A percentile compares a stretch with the other conserved stretches of the same genome.
phyloP scores from a whole-genome alignment of 164 flowering plant species.

The Paratinospora sagittata region DNA sequence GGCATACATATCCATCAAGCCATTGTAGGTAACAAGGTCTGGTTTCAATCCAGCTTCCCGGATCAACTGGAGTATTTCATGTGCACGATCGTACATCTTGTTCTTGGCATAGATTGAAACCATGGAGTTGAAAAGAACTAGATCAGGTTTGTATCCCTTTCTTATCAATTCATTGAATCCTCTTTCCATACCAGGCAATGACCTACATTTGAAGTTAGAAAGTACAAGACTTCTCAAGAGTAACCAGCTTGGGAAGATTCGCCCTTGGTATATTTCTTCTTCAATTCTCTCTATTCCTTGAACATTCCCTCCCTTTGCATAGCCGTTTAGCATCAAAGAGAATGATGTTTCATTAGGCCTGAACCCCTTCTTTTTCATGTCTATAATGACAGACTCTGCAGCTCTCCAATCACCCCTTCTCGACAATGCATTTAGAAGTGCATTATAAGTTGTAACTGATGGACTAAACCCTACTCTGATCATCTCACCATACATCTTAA shows the following conservation, averaged over 20 bases:
- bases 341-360: conserved; percentile 75
- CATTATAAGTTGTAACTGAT: conserved; percentile 72
- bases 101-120: conserved; percentile 70
- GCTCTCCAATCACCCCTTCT: conserved; percentile 71
- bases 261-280: conserved; percentile 55
- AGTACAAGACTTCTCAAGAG: conserved; percentile 74
- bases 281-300: conserved; percentile 57
- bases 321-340: conserved; percentile 69
- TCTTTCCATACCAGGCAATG: conserved; percentile 68
- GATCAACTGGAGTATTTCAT: conserved; percentile 54
- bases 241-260: conserved; percentile 78
- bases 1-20: conserved; percentile 93
- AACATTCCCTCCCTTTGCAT: conserved; percentile 62
- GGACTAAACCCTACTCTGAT: conserved; percentile 68
- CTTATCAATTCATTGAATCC: conserved; percentile 51
- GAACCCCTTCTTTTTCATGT: conserved; percentile 76
- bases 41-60: conserved; percentile 62
- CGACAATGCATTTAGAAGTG: conserved; percentile 73
- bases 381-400: conserved; percentile 62
- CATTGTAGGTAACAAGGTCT: conserved; percentile 74
- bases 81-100: conserved; percentile 58
- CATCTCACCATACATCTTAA: conserved; percentile 63
- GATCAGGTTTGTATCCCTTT: conserved; percentile 72
- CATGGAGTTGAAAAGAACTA: conserved; percentile 80
- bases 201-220: conserved; percentile 58